Evolutionary conservation across 2,329 filamentous ascomycete species (phyloP).

Genomic region (Passalora sequoiae): DNA sequence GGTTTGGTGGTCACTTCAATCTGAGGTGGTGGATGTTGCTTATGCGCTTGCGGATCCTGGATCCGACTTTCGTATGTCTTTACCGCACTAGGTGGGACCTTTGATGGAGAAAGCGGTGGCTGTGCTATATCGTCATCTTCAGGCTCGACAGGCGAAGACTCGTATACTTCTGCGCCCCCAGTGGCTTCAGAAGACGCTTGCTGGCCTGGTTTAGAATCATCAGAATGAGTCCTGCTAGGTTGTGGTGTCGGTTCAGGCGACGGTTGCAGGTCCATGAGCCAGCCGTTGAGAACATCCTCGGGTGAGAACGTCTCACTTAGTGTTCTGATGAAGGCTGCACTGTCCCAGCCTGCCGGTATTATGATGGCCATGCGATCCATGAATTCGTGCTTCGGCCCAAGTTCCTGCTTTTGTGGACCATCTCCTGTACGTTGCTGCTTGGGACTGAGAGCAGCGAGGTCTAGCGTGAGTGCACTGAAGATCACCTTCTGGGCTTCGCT

Average conservation of each 20-base stretch:
- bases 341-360: slow-evolving; percentile 96
- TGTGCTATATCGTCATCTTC: slow-evolving; percentile 17
- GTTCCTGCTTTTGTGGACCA: slow-evolving; percentile 33
- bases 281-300: slow-evolving; percentile 76
- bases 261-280: slow-evolving; percentile 45
- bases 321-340: slow-evolving; percentile 93
- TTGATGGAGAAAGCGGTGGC: slow-evolving; percentile 20
- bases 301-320: slow-evolving; percentile 88
- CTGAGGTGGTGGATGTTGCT: slow-evolving; percentile 24
- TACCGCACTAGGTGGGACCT: slow-evolving; percentile 25
- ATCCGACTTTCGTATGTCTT: slow-evolving; percentile 29
- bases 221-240: slow-evolving; percentile 30
- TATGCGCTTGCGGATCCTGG: slow-evolving; percentile 31
- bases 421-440: slow-evolving; percentile 50
- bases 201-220: slow-evolving; percentile 17
- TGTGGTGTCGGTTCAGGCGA: slow-evolving; percentile 57
- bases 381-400: slow-evolving; percentile 62
- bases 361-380: slow-evolving; percentile 75
- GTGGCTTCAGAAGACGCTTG: slow-evolving; percentile 15
- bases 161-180: slow-evolving; percentile 27
- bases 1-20: slow-evolving; percentile 33
- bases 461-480: slow-evolving; percentile 69
- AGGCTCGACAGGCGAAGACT: slow-evolving; percentile 25
- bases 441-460: slow-evolving; percentile 26
- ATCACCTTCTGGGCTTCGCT: slow-evolving; percentile 63